Conservation (phyloP, 768 basidiomycete species). For the Lentinula guzmanii region DNA sequence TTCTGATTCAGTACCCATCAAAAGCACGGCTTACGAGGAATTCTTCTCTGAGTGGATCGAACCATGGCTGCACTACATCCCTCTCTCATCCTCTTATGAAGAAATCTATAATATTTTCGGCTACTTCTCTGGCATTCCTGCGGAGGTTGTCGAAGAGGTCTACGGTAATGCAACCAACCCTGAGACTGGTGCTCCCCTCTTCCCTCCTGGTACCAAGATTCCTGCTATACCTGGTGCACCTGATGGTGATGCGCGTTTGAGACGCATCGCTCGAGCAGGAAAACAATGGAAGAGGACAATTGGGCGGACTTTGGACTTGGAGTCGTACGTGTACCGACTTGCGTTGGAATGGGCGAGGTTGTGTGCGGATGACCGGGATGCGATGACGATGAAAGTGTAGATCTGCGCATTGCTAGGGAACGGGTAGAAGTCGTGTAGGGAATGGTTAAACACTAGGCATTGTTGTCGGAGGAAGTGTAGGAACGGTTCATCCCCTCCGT, state of each 20-base stretch:
- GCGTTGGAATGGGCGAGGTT: slow-evolving; percentile 87
- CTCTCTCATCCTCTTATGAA: slow-evolving; percentile 76
- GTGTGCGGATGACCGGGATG: slow-evolving; percentile 77
- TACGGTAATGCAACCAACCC: background rate
- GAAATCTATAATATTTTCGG: slow-evolving; percentile 94
- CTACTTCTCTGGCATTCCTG: slow-evolving; percentile 85
- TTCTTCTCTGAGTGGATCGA: slow-evolving; percentile 72
- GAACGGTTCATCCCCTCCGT: too few relatives aligned
- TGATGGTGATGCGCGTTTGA: slow-evolving; percentile 68
- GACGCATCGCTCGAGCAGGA: slow-evolving; percentile 87
- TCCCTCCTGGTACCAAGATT: background rate
- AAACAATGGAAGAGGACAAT: slow-evolving; percentile 87
- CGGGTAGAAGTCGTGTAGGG: background rate
- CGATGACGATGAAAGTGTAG: slow-evolving; percentile 37
- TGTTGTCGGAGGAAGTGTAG: too few relatives aligned
- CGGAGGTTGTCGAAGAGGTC: slow-evolving; percentile 29
- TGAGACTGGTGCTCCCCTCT: background rate
- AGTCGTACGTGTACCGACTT: slow-evolving; percentile 86
- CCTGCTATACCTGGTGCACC: slow-evolving; percentile 7
- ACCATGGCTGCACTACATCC: slow-evolving; percentile 93
- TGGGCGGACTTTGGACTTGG: slow-evolving; percentile 85
- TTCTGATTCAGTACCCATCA: slow-evolving; percentile 63
- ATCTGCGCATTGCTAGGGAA: background rate
- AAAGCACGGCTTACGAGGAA: slow-evolving; percentile 67
- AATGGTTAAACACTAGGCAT: background rate